phyloP scores from a whole-genome alignment of 1,139 yeast genomes.

The Pneumocystis jirovecii region DNA sequence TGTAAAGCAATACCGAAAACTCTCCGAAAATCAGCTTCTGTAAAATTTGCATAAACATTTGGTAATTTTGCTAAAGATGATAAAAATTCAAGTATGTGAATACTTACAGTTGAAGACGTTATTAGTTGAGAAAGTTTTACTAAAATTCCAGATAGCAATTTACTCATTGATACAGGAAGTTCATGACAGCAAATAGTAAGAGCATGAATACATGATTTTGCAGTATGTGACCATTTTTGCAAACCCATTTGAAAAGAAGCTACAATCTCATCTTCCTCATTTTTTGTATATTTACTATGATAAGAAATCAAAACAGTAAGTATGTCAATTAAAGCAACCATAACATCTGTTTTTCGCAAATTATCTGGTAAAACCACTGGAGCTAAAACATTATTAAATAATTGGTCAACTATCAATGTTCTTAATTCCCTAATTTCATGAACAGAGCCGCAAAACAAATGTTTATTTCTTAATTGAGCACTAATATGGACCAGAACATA shows the following conservation, averaged over 20 bases:
- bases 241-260: constrained; percentile 49
- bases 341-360: constrained; percentile 45
- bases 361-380: constrained; percentile 33
- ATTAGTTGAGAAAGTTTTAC: constrained; percentile 59
- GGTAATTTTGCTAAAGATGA: constrained; percentile 54
- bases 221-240: constrained; percentile 64
- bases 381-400: constrained; percentile 14
- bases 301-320: constrained; percentile 48
- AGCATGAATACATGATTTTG: constrained; percentile 53
- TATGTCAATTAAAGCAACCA: constrained; percentile 46
- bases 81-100: constrained; percentile 65
- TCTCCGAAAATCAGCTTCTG: constrained; percentile 60
- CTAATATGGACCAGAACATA: constrained; percentile 55
- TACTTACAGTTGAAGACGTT: constrained; percentile 52
- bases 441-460: constrained; percentile 35
- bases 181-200: constrained; percentile 69
- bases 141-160: constrained; percentile 48
- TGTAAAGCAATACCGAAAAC: constrained; percentile 76
- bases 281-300: constrained; percentile 40
- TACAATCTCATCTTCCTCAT: constrained; percentile 57
- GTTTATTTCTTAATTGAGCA: constrained; percentile 52
- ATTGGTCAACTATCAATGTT: constrained; percentile 43
- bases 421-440: constrained; percentile 36
- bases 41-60: constrained; percentile 52
- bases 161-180: constrained; percentile 57